Evolutionary conservation across 1,139 yeast genomes (phyloP), one percentile per base, ranked within the genome.

Genomic region (Suhomyces ambrosiae): DNA sequence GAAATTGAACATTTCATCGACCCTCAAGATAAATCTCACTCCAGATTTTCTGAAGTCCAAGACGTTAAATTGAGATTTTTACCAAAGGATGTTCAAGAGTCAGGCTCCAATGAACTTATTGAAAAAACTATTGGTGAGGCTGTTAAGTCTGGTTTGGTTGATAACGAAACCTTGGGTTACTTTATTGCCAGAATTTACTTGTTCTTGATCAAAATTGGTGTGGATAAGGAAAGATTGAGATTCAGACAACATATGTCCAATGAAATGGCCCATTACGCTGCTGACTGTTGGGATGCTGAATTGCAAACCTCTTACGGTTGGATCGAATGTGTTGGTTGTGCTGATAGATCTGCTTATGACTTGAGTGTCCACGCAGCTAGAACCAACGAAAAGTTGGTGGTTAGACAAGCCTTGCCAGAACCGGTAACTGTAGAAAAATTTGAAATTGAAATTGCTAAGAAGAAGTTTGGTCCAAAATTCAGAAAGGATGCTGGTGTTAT

Each of bases 221-320:
- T 90, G 48, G 90, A 92, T 62, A 74, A 83, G 44, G 62, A 70
- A 39, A 82, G 89, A 60, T 70, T 92, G 65, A 82, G 99, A 68
- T 94, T 94, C 79, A 86, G 99, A 76, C 98, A 94, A 73, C 99
- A 94, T 70, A 84, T 94, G 95, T 75, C 82, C 52, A 94, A 92
- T 63, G 99, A 94, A 73, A 94, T 94, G 99, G 99, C 99, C 17
- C 99, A 94, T 65, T 94, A 94, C 63, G 98, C 98, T 42, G 83
- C 96, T 50, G 99, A 94, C 70, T 94, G 99, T 75, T 94, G 99
- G 99, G 99, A 94, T 71, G 97, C 96, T 48, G 99, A 94, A 74
- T 76, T 94, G 55, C 83, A 86, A 56, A 85, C 96, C 28, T 86
- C 96, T 25, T 94, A 87, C 60, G 97, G 99, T 52, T 94, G 99